Base-by-base conservation (phyloP, 1,139 yeast species). In the Chernovozyma aurita region DNA sequence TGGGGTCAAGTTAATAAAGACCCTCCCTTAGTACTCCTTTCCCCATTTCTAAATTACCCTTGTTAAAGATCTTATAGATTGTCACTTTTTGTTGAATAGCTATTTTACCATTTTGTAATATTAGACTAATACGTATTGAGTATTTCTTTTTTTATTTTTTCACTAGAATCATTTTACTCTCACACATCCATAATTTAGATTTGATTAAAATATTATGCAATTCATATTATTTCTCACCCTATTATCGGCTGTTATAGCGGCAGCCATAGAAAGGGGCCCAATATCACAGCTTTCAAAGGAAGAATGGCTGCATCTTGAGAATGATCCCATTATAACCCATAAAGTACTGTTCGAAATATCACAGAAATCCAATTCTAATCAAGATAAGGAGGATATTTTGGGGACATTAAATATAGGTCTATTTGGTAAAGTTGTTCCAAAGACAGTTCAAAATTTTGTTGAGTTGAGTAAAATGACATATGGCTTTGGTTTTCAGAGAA, bases 361-460 rank as follows among this genome's bases (percentile, higher is more conserved):
- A 2, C 48, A 51, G 31, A 37, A 42, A 27, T n/a, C 30, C 3
- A 12, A 22, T 4, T 5, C 36, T 24, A 33, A 11, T 26, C 8
- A 6, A 6, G 17, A 26, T 12, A 17, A 28, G 20, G 20, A 15
- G 15, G 22, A 38, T 35, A 14, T 32, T 44, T 7, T 57, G 7
- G 66, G 65, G 2, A 35, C 44, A 2, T 40, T 58, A 16, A 41
- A 43, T 2, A 33, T 58, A 21, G 63, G 50, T 4, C 42, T 61
- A 22, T 61, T 61, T 46, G 66, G 66, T 1, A 44, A 46, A 6
- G 43, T 48, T 1, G 65, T 56, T 3, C 76, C 76, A 2, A 50
- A 48, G 25, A 70, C 76, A 3, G 73, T 59, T 20, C 48, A 50
- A 15, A 67, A 65, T 44, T 68, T 69, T 42, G 53, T 59, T 7